These are phyloP conservation scores for Zalaria sp. DNA, from an alignment of 2,329 filamentous ascomycete species.

Conservation along the genomic window DNA sequence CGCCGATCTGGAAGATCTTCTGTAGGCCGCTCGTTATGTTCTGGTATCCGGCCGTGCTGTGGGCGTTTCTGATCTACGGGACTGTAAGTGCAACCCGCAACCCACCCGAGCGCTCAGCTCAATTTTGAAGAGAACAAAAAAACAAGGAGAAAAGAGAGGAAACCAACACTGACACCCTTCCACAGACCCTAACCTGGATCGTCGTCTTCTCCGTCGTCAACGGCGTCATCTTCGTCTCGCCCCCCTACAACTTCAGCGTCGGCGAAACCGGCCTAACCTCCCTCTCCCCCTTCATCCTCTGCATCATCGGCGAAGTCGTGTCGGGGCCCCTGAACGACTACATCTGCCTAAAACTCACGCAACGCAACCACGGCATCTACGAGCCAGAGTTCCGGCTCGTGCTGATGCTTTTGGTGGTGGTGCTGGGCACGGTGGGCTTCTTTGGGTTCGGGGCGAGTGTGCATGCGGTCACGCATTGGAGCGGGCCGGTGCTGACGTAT, in stretches of 20 bases:
- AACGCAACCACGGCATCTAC: slow-evolving; percentile 19
- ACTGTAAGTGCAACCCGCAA: slow-evolving; percentile 7
- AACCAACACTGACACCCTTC: too few species aligned
- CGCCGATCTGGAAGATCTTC: slow-evolving; percentile 21
- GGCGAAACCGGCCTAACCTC: slow-evolving; percentile 36
- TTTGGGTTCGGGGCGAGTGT: slow-evolving; percentile 34
- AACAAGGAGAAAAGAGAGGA: too few species aligned
- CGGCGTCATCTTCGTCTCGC: slow-evolving; percentile 28
- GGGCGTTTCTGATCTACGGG: slow-evolving; percentile 28
- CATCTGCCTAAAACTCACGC: slow-evolving; percentile 18
- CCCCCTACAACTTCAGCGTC: slow-evolving; percentile 32
- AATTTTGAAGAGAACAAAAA: too few species aligned
- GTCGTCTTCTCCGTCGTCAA: slow-evolving; percentile 35
- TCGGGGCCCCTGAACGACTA: slow-evolving; percentile 34
- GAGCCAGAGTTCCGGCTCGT: slow-evolving; percentile 20
- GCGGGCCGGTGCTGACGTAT: slow-evolving; percentile 33
- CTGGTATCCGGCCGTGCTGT: slow-evolving; percentile 23
- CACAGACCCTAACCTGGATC: slow-evolving; percentile 21
- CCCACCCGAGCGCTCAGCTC: too few species aligned
- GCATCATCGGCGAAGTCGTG: slow-evolving; percentile 30
- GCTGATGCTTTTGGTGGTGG: slow-evolving; percentile 25
- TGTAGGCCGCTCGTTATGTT: slow-evolving; percentile 21
- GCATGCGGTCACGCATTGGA: slow-evolving; percentile 33
- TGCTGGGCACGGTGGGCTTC: slow-evolving; percentile 31
- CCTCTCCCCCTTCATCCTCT: slow-evolving; percentile 34